Evolutionary conservation across 371 early-diverging fungal genomes (phyloP), one percentile per base, ranked within the genome.

Genomic region (Mortierella sp.): DNA sequence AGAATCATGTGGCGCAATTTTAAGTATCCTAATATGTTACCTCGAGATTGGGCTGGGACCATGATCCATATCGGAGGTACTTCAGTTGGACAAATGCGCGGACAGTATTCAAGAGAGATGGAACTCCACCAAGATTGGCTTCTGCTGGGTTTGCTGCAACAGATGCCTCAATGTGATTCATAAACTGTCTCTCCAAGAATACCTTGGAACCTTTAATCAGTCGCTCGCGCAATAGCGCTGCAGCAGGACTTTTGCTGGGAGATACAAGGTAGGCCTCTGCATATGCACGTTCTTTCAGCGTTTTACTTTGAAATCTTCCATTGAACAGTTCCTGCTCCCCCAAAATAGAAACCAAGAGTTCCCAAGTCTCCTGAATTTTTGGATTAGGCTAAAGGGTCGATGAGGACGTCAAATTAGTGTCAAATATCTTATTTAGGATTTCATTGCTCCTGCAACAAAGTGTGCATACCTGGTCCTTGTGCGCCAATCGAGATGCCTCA

Each of bases 81-180:
- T 86, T 87, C 40, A 93, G 63, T 31, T 90, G 85, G 64, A 95
- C 81, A 66, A 84, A 93, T 1, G 92, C 94, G 22, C 89, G 84
- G 28, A 96, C 85, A 42, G 87, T 90, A 60, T 86, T 85, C 60
- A 88, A 74, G 22, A 91, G 85, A 1, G 90, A 89, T 1, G 93
- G 94, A 13, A 88, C 83, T 31, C 94, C 94, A n/a, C 94, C 94
- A 17, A 92, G 81, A 53, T 84, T 82, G 1, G 93, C 93, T 23
- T 89, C 90, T 28, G 78, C 74, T 12, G 92, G 90, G 61, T 91
- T 83, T 62, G 88, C 88, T 19, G 84, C 64, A 8, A 94, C 75
- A 2, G 85, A 64, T 22, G 86, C 82, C 26, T 93, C 89, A 31
- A 94, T 77, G 70, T 88, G 89, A 23, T 86, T 86, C 60, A 85